Percentiles rank a stretch among this genome's conserved stretches.
phyloP scores from a whole-genome alignment of 176 grass and related monocot species.

The Oryza meyeriana region DNA sequence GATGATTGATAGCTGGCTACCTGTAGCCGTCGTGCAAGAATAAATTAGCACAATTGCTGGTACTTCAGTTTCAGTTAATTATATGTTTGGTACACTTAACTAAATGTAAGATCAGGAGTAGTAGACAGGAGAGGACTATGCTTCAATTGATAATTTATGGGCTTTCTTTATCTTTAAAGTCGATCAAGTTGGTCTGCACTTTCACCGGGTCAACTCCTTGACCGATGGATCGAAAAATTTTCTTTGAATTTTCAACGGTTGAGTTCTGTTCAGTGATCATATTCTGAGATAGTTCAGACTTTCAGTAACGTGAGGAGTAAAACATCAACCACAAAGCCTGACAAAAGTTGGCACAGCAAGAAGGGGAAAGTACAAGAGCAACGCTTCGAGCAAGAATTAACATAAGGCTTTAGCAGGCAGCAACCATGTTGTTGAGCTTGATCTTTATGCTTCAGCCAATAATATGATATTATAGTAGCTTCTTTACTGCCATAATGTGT shows the following conservation, averaged over 20 bases:
- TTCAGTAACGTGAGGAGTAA: neutral
- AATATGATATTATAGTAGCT: neutral
- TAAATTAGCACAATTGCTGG: neutral
- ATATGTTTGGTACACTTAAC: neutral
- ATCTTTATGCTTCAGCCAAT: slow-evolving; percentile 20
- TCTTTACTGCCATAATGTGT: slow-evolving; percentile 17
- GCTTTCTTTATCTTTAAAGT: neutral
- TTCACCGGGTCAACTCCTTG: slow-evolving; percentile 31
- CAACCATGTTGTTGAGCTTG: slow-evolving; percentile 25
- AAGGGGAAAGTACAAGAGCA: slow-evolving; percentile 30
- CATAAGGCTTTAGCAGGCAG: slow-evolving; percentile 4
- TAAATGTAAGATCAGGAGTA: neutral
- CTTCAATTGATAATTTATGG: neutral
- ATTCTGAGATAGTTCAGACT: neutral
- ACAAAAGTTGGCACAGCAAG: neutral
- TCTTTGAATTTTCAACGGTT: neutral
- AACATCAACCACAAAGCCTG: neutral
- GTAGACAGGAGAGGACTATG: neutral
- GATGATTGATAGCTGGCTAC: neutral
- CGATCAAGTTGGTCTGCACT: neutral
- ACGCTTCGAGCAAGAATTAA: slow-evolving; percentile 34
- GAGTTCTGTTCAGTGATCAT: neutral
- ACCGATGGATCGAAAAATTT: slow-evolving; percentile 1
- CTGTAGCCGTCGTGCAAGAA: neutral
- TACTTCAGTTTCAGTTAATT: neutral